Percentiles rank a stretch among this genome's conserved stretches.
phyloP scores from a whole-genome alignment of 2,329 filamentous ascomycete genomes.

The Sarocladium kiliense region DNA sequence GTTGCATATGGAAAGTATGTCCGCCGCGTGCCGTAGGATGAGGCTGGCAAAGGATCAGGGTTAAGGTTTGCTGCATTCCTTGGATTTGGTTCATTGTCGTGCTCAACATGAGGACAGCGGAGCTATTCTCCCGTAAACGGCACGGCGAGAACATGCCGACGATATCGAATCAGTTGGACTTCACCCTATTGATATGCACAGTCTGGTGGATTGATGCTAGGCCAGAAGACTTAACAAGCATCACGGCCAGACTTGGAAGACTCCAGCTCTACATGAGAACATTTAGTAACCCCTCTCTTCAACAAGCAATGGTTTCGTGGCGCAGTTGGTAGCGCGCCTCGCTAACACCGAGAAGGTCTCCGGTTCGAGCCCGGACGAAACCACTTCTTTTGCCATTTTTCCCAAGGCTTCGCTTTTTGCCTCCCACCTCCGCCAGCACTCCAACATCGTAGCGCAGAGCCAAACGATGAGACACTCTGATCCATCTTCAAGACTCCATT shows the following conservation, averaged over 20 bases:
- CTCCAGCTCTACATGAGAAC: too few relatives aligned
- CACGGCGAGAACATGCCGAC: not conserved
- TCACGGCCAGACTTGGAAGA: too few relatives aligned
- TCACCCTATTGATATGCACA: too few relatives aligned
- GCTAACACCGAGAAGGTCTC: constrained; percentile 10
- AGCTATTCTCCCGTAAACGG: too few relatives aligned
- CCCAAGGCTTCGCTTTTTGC: not conserved
- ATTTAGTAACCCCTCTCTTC: too few relatives aligned
- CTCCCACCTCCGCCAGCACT: not conserved
- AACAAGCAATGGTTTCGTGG: constrained; percentile 8
- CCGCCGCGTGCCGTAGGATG: not conserved
- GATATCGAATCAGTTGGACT: not conserved
- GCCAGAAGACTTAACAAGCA: too few relatives aligned
- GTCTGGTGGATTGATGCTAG: too few relatives aligned
- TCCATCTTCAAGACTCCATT: not conserved
- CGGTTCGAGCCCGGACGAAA: constrained; percentile 10
- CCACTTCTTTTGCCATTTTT: constrained; percentile 9
- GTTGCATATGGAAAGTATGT: not conserved
- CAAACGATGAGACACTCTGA: not conserved
- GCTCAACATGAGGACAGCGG: not conserved
- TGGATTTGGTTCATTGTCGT: not conserved
- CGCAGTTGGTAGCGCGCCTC: constrained; percentile 10
- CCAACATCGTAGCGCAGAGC: not conserved
- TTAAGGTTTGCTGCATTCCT: not conserved
- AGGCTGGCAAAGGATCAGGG: not conserved